A percentile compares a stretch with the other conserved stretches of the same genome.
Conservation (phyloP, 2,329 filamentous ascomycete genomes). For the Exophiala calicioides region DNA sequence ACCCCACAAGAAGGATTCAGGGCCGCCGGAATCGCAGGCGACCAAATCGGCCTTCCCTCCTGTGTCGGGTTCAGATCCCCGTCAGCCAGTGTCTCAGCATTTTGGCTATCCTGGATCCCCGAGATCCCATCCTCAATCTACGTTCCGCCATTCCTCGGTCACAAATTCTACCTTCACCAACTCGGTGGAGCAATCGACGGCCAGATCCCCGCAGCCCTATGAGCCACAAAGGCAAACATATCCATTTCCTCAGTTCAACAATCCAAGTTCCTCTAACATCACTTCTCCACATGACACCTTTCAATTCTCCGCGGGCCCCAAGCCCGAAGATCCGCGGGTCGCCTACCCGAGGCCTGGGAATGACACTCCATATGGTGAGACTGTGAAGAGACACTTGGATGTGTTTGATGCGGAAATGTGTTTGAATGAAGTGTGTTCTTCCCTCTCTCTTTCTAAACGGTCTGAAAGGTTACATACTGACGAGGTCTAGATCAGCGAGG, state of each 20-base stretch:
- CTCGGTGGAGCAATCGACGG: constrained; percentile 11
- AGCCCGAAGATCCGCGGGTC: constrained; percentile 16
- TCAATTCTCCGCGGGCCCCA: constrained; percentile 22
- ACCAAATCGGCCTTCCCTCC: constrained; percentile 22
- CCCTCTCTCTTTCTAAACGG: constrained; percentile 2
- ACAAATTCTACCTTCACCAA: constrained; percentile 23
- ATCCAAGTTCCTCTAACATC: constrained; percentile 2
- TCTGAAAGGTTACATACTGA: constrained; percentile 13
- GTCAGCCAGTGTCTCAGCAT: constrained; percentile 37
- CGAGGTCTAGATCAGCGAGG: constrained; percentile 45
- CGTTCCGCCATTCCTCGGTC: constrained; percentile 36
- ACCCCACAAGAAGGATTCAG: constrained; percentile 19
- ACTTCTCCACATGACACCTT: constrained; percentile 18
- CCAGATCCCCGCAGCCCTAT: constrained; percentile 16
- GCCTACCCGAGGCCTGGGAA: constrained; percentile 7
- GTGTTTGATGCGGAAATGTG: constrained; percentile 60
- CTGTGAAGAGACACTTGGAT: constrained; percentile 65
- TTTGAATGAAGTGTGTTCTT: constrained; percentile 48
- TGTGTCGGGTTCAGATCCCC: constrained; percentile 31
- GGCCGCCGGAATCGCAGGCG: constrained; percentile 15
- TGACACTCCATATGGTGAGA: constrained; percentile 43
- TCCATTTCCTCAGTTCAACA: constrained; percentile 7
- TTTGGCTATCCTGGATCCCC: constrained; percentile 42
- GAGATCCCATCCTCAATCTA: constrained; percentile 44
- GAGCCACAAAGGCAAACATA: constrained; percentile 13